Base-by-base conservation (phyloP, 257 asterid genomes). In the Apocynum venetum region DNA sequence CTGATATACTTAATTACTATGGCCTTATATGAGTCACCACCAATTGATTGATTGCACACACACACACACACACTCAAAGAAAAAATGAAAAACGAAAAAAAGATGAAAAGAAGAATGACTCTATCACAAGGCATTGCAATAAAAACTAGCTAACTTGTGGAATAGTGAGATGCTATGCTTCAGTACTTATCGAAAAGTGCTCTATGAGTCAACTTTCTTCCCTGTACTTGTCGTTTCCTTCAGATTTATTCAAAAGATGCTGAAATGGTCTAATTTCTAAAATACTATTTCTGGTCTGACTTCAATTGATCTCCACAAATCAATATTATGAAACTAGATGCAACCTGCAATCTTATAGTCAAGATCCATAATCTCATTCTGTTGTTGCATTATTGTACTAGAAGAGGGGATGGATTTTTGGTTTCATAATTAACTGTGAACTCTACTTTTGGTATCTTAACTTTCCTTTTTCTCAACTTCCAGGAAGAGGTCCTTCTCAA, bases 401-500 rank as follows among this genome's bases (percentile, higher is more conserved):
- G 25, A n/a, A 74, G 15, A 65, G 59, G 67, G 8, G 10, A 10
- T n/a, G 7, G 13, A 44, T n/a, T 20, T n/a, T 52, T 74, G 67
- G 40, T 74, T 74, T 55, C 35, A 61, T 8, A n/a, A 11, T 20
- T 20, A 52, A 17, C 57, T 77, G 35, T 40, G 38, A 40, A 11
- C 48, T 47, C 69, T 52, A 60, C 20, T 53, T 80, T 55, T 61
- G 3, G 20, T 11, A 11, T 74, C 11, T 63, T 77, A 56, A 53
- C 77, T n/a, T 44, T 35, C 53, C 56, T 63, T 75, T 65, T 72
- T 17, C 19, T n/a, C 59, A 47, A 74, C 65, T 80, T 77, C 64
- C 80, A 92, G 97, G 98, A 74, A 88, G 84, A 90, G 99, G 97
- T 74, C 99, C 98, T 72, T 82, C 97, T 66, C 89, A 95, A 79